Evolutionary conservation across 768 basidiomycete genomes (phyloP), one percentile per base, ranked within the genome.

Genomic region (Mycena indigotica): DNA sequence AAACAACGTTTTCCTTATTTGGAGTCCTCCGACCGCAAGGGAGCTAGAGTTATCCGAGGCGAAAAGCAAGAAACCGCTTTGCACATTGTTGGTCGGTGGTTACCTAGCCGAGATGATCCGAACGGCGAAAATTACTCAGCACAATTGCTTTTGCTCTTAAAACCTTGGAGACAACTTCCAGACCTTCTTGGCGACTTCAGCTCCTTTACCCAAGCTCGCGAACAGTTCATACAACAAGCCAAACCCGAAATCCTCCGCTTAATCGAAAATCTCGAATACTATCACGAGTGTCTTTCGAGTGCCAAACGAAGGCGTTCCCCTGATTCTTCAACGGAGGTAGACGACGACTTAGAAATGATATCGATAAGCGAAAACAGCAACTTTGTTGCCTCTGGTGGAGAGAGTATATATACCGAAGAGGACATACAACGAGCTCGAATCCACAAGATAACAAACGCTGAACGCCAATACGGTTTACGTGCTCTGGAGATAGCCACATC

Each of bases 81-180:
- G 0, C 63, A 70, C 23, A 63, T 78, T 46, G 57, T 75, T 4
- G 75, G 77, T 0, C 51, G 35, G 13, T 75, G 67, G 58, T 72
- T 76, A 48, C 69, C 71, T 0, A 44, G 67, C 0, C 26, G 29
- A 2, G 66, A 75, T 32, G 61, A 69, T 4, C 28, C 35, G 3
- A 46, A 58, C 3, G 25, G 1, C 16, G 23, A 2, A 52, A 65
- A 2, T 50, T 74, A 75, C 35, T 60, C 50, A 23, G 73, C 73
- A 1, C 61, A 30, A 0, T 73, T 77, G 56, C 63, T 80, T 0
- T 8, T 64, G 13, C 53, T 80, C 0, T 56, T 77, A 1, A 69
- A 68, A 30, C 78, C 75, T 1, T 79, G 75, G 78, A n/a, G 61
- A 6, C 3, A 45, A 0, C 5, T 74, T 0, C n/a, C n/a, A n/a